Evolutionary conservation across 176 grass and related monocot genomes (phyloP), one percentile per base, ranked within the genome.

Genomic region (Miscanthus lutarioriparius): DNA sequence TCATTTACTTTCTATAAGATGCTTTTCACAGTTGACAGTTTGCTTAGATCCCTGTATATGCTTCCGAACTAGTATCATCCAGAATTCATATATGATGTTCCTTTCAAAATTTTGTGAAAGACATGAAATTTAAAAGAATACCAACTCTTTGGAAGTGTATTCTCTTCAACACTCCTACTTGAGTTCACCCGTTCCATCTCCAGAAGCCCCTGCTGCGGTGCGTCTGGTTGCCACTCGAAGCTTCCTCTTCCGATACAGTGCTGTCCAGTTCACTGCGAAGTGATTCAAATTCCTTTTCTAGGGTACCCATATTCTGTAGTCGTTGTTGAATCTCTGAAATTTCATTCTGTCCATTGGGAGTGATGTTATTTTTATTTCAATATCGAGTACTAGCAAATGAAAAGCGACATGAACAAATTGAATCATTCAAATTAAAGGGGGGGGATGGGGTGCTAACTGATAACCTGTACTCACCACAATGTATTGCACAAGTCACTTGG

Each of bases 201-300:
- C 84, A 86, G 32, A 90, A 87, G 40, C 89, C 68, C 22, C 13
- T 30, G 5, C 38, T 32, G 9, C 38, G 40, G 7, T 39, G 30
- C 7, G 2, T 14, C 49, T 84, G 71, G 67, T 79, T 74, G 75
- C 75, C 49, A 20, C 39, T 47, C 68, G 39, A 49, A 62, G 80
- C 32, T 69, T 48, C 63, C 20, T 83, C 25, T 5, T 84, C 63
- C 0, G 84, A 75, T 3, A 2, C 14, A 2, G 56, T 28, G 1
- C 40, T 28, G 1, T 54, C 39, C 3, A 81, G 71, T 63, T 86
- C 77, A 41, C 59, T 26, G 5, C 13, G 59, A 63, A 78, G 90
- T 9, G 5, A 78, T 72, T 88, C 74, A 3, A 82, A 85, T 67
- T 91, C 86, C 59, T 91, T 88, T 33, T 88, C 73, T 33, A 88